Base-by-base conservation (phyloP, 768 basidiomycete species). In the Epithele typhae region DNA sequence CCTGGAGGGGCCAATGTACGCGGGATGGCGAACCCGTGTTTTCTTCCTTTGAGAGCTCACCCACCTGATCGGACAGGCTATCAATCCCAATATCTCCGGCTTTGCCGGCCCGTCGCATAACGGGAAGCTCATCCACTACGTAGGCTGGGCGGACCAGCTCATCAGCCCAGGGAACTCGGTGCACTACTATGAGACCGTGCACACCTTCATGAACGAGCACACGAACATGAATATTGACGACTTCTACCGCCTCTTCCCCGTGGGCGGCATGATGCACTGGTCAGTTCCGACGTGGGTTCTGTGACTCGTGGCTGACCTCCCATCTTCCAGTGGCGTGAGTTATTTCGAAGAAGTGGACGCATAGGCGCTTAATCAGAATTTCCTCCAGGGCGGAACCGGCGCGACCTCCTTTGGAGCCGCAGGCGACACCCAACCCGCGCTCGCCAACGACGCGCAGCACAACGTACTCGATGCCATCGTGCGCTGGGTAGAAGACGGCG, bases 201-300 rank as follows among this genome's bases (percentile, higher is more conserved):
- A 63, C 43, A 49, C 40, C 24, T 60, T 55, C 53, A 58, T 46
- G 52, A 38, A 37, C 11, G 46, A 46, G 19, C 32, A 58, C 33
- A 55, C 51, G 11, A 51, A 55, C 9, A 46, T 53, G 42, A 45
- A 63, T 25, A 53, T 64, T 27, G 58, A 67, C 48, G 58, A 60
- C 40, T 65, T 57, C 51, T 67, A 65, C 41, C 62, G 65, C 17
- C 53, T 67, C 18, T 67, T 67, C 56, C 48, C 60, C 23, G 59
- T 63, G 7, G 61, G 62, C 1, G 65, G 65, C 5, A 67, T 67
- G 65, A 43, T 56, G 19, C 65, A 67, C 45, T 67, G 65, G 55
- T 53, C 33, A 23, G 60, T 52, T 21, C 6, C 14, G 19, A 14
- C 4, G 7, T 35, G 10, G 5, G 21, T 14, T n/a, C 9, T 24